A percentile compares a stretch with the other conserved stretches of the same genome.
phyloP scores from a whole-genome alignment of 495 filamentous ascomycete genomes.

The Lasiosphaeria miniovina region DNA sequence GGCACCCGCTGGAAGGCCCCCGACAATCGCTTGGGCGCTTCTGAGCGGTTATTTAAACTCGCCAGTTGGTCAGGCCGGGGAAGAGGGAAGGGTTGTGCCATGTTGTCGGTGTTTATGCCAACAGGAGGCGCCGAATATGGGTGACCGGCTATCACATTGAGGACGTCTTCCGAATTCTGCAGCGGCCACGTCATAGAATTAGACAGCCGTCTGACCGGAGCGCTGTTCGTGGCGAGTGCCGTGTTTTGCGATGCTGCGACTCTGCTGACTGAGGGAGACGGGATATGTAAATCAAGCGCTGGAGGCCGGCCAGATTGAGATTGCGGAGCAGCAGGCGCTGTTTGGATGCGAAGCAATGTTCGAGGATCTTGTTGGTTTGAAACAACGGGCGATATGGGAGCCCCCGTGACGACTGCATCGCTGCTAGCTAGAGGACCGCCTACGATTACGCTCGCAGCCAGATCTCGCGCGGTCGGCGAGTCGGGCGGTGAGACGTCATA shows the following conservation, averaged over 20 bases:
- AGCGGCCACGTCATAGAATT: constrained; percentile 47
- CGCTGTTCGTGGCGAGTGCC: constrained; percentile 10
- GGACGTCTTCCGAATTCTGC: constrained; percentile 16
- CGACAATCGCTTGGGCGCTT: constrained; percentile 28
- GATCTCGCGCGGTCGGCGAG: constrained; percentile 31
- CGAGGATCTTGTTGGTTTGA: constrained; percentile 6
- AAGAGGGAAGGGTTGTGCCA: constrained; percentile 32
- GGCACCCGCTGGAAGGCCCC: constrained; percentile 33
- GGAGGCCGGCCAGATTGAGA: constrained; percentile 11
- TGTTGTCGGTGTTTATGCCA: constrained; percentile 25
- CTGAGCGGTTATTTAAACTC: constrained; percentile 18
- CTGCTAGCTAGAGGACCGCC: constrained; percentile 12
- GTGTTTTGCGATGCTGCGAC: constrained; percentile 15
- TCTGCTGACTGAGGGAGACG: constrained; percentile 23
- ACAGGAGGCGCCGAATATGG: constrained; percentile 42
- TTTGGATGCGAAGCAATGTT: constrained; percentile 12
- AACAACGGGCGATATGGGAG: constrained; percentile 3
- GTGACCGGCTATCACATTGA: constrained; percentile 30
- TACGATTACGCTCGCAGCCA: constrained; percentile 19
- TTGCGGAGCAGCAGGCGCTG: constrained; percentile 9
- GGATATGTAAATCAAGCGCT: constrained; percentile 24
- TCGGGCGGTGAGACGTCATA: constrained; percentile 56
- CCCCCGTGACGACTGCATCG: constrained; percentile 1
- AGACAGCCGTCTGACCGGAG: constrained; percentile 31
- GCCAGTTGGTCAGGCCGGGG: constrained; percentile 30